Evolutionary conservation across 2,329 filamentous ascomycete genomes (phyloP).

Genomic region (Claviceps humidiphila): DNA sequence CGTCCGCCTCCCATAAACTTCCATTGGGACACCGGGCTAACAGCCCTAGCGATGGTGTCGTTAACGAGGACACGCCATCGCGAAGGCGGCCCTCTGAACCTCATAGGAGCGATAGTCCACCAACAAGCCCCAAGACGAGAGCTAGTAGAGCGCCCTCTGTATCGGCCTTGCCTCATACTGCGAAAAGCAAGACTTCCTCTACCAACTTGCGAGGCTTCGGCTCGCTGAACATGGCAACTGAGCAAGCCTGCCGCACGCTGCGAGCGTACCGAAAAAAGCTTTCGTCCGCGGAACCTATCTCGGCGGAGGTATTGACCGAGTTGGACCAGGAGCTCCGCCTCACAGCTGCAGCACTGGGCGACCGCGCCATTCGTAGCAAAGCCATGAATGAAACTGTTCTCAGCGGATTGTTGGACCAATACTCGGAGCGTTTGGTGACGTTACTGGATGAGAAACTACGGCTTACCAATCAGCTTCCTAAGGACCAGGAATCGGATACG

Average conservation of each 20-base stretch:
- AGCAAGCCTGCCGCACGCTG: constrained; percentile 49
- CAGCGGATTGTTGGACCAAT: constrained; percentile 57
- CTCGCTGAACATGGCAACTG: constrained; percentile 47
- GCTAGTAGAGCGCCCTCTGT: constrained; percentile 40
- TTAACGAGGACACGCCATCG: constrained; percentile 33
- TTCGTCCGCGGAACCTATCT: constrained; percentile 40
- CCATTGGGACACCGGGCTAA: constrained; percentile 25
- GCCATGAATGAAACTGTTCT: constrained; percentile 45
- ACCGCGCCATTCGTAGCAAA: constrained; percentile 40
- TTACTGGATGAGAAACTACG: constrained; percentile 61
- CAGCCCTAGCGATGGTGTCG: constrained; percentile 26
- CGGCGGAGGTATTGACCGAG: constrained; percentile 44
- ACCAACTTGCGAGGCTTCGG: constrained; percentile 38
- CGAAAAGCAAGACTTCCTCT: constrained; percentile 36
- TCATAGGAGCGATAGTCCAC: constrained; percentile 33
- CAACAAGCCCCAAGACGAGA: constrained; percentile 34
- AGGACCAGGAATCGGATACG: constrained; percentile 17
- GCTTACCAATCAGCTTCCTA: constrained; percentile 25
- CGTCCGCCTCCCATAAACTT: constrained; percentile 22
- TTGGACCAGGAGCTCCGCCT: constrained; percentile 52
- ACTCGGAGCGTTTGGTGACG: constrained; percentile 57
- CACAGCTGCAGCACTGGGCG: constrained; percentile 47
- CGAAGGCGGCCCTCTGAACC: constrained; percentile 33
- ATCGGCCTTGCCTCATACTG: constrained; percentile 30
- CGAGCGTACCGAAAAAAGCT: constrained; percentile 52